phyloP scores from a whole-genome alignment of 2,329 filamentous ascomycete species.

The Arthroderma uncinatum region DNA sequence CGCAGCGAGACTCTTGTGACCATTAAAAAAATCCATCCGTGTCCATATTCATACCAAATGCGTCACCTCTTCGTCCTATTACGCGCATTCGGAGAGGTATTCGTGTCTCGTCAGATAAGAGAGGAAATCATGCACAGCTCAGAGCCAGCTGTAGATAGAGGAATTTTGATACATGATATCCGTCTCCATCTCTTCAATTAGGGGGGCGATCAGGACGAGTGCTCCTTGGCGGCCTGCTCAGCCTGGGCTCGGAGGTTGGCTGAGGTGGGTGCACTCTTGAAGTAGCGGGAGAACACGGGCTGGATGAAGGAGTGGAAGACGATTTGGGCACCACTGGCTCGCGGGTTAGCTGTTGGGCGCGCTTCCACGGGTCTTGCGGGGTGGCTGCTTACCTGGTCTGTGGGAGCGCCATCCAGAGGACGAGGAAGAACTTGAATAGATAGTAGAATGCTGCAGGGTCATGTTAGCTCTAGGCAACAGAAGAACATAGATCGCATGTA shows the following conservation, averaged over 20 bases:
- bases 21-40: conserved; percentile 4
- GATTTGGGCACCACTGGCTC: conserved; percentile 73
- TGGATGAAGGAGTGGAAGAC: conserved; percentile 94
- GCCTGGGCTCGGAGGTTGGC: conserved; percentile 82
- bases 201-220: conserved; percentile 46
- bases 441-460: conserved; percentile 69
- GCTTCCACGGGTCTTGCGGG: too few relatives aligned
- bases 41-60: background rate
- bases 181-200: background rate
- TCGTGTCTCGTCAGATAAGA: background rate
- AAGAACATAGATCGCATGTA: conserved; percentile 12
- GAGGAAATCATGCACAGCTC: background rate
- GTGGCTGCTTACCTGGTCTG: conserved; percentile 65
- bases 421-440: conserved; percentile 96
- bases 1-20: background rate
- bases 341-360: conserved; percentile 9
- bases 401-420: conserved; percentile 96
- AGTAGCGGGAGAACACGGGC: conserved; percentile 88
- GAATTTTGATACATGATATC: background rate
- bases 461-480: background rate
- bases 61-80: background rate
- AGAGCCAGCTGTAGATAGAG: background rate
- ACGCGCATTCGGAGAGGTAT: background rate
- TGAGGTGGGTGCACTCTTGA: conserved; percentile 63
- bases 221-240: conserved; percentile 51